Base-by-base conservation (phyloP, 176 grass and related monocot genomes). In the Oryza rufipogon region DNA sequence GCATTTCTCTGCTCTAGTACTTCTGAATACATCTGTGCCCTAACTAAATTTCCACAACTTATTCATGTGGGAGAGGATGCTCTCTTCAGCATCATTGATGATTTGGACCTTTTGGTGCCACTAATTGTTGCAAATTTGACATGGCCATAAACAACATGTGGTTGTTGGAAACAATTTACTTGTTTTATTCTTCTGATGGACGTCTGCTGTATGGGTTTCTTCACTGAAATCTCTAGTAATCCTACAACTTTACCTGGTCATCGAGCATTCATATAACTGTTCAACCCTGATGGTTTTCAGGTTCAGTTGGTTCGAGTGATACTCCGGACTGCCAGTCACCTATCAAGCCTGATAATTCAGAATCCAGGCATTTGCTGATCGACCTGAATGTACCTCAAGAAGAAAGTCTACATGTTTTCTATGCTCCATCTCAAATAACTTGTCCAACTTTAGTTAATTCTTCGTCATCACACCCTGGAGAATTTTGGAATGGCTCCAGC, bases 381-480 rank as follows among this genome's bases (percentile, higher is more conserved):
- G 95, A 97, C 85, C 88, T 97, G 46, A 97, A 97, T 81, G 75
- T 91, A 70, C 79, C 87, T 71, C 90, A 95, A 88, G 92, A 91
- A 49, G 88, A 97, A 71, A 92, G 92, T 66, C 73, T 74, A 28
- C 56, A 68, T 71, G 23, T 33, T 82, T 54, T 9, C 36, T 52
- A 70, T 54, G 33, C 79, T 83, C 68, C 86, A 41, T 80, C 80
- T 11, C 60, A 73, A 85, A 28, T 61, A 23, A 16, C 49, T 11
- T 33, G 48, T 81, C 84, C 89, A 75, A 34, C 60, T 70, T 86
- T 85, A 51, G 54, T 71, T 28, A 87, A 80, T 78, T 87, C 80
- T 7, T 61, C 76, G 46, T 71, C 73, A 72, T 32, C 68, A 44
- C 80, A 80, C 47, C 70, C 44, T 66, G 86, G 77, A 78, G 74